These are phyloP conservation scores for Calonectria pteridis DNA, from an alignment of 2,329 filamentous ascomycete genomes.

Conservation along the genomic window DNA sequence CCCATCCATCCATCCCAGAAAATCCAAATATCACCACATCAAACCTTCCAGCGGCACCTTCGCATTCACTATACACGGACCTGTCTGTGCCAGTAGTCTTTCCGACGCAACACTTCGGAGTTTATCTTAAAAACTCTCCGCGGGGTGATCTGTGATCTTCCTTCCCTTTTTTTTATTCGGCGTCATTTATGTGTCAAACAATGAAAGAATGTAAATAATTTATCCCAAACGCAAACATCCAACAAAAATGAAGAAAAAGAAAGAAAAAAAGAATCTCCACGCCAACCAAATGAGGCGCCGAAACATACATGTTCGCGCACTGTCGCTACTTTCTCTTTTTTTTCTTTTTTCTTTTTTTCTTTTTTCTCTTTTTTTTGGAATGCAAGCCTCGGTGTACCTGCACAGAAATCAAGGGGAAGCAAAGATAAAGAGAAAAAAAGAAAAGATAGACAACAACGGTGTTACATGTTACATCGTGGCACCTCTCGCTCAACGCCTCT, in stretches of 20 bases:
- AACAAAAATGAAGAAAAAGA: too few species aligned
- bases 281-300: conserved; percentile 3
- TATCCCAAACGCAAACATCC: not conserved
- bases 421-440: not conserved
- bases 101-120: not conserved
- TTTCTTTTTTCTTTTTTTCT: conserved; percentile 17
- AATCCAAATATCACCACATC: conserved; percentile 18
- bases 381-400: not conserved
- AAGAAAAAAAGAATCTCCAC: not conserved
- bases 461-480: conserved; percentile 2
- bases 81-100: not conserved
- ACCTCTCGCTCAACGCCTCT: not conserved
- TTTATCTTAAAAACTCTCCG: too few species aligned
- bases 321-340: conserved; percentile 17
- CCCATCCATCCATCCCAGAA: not conserved
- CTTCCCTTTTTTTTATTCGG: not conserved
- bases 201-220: not conserved
- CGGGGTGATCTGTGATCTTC: not conserved
- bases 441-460: not conserved
- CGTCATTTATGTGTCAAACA: not conserved
- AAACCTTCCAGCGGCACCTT: not conserved
- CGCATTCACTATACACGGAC: not conserved
- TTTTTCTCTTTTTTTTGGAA: not conserved
- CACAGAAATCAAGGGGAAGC: not conserved
- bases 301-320: not conserved